Conservation (phyloP, 192 early-diverging fungal species). For the Umbelopsis sp. region DNA sequence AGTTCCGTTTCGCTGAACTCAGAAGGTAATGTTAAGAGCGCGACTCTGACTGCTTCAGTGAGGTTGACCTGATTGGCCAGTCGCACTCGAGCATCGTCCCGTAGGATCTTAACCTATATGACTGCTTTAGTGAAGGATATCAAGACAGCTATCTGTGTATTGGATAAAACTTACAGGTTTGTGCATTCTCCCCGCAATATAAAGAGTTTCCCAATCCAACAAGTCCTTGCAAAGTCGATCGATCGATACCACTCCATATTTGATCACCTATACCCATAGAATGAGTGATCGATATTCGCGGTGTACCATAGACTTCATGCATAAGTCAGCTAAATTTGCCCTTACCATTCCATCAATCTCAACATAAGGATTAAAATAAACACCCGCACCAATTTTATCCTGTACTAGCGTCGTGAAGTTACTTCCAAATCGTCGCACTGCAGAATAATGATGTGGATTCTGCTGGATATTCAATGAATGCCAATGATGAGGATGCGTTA, state of each 20-base stretch:
- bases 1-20: slow-evolving; percentile 83
- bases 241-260: slow-evolving; percentile 97
- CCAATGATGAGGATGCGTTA: slow-evolving; percentile 95
- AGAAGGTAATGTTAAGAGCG: slow-evolving; percentile 81
- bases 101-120: slow-evolving; percentile 69
- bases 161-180: slow-evolving; percentile 73
- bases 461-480: slow-evolving; percentile 95
- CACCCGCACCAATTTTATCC: slow-evolving; percentile 84
- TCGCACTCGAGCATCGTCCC: slow-evolving; percentile 72
- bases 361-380: slow-evolving; percentile 96
- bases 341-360: slow-evolving; percentile 82
- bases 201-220: slow-evolving; percentile 93
- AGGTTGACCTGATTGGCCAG: slow-evolving; percentile 86
- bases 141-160: slow-evolving; percentile 45
- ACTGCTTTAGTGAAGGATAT: slow-evolving; percentile 21
- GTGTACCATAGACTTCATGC: not conserved
- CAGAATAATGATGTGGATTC: slow-evolving; percentile 91
- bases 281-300: not conserved
- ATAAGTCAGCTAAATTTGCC: not conserved
- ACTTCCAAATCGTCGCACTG: slow-evolving; percentile 73
- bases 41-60: slow-evolving; percentile 78
- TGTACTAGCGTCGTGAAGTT: slow-evolving; percentile 73
- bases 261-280: slow-evolving; percentile 60
- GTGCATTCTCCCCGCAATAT: slow-evolving; percentile 95
- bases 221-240: slow-evolving; percentile 85